Evolutionary conservation across 2,329 filamentous ascomycete species (phyloP).

Genomic region (Calonectria crousiana): DNA sequence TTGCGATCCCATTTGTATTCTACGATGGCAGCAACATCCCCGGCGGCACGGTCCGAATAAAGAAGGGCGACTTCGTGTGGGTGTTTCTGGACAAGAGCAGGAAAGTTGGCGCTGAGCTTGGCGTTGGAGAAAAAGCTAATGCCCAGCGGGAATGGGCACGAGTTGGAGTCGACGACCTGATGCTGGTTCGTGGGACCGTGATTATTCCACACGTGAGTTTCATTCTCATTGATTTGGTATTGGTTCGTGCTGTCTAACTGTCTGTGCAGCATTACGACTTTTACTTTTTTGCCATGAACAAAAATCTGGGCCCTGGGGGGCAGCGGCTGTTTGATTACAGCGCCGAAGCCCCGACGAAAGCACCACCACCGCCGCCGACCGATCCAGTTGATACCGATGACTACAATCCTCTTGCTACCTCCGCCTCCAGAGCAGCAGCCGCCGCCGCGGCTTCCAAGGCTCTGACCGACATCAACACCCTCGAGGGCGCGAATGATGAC

Average conservation of each 20-base stretch:
- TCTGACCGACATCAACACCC: slow-evolving; percentile 63
- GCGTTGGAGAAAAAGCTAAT: slow-evolving; percentile 77
- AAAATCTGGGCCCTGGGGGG: slow-evolving; percentile 79
- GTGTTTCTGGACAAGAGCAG: slow-evolving; percentile 91
- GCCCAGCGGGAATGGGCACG: slow-evolving; percentile 87
- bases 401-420: slow-evolving; percentile 41
- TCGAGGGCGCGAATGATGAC: slow-evolving; percentile 84
- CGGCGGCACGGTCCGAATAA: slow-evolving; percentile 85
- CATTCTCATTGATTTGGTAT: slow-evolving; percentile 9
- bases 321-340: slow-evolving; percentile 82
- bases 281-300: slow-evolving; percentile 96
- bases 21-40: slow-evolving; percentile 94
- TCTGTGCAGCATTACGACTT: slow-evolving; percentile 88
- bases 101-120: slow-evolving; percentile 88
- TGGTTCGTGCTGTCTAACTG: slow-evolving; percentile 34
- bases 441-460: slow-evolving; percentile 39
- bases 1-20: slow-evolving; percentile 94
- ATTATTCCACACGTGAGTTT: slow-evolving; percentile 91
- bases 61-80: slow-evolving; percentile 95
- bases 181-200: slow-evolving; percentile 89
- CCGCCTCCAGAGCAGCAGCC: slow-evolving; percentile 53
- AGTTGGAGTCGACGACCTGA: slow-evolving; percentile 93
- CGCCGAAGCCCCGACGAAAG: slow-evolving; percentile 57
- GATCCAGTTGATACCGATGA: neutral
- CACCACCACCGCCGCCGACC: slow-evolving; percentile 43